Base-by-base conservation (phyloP, 202 grass and related monocot species). In the Hordeum pubiflorum region DNA sequence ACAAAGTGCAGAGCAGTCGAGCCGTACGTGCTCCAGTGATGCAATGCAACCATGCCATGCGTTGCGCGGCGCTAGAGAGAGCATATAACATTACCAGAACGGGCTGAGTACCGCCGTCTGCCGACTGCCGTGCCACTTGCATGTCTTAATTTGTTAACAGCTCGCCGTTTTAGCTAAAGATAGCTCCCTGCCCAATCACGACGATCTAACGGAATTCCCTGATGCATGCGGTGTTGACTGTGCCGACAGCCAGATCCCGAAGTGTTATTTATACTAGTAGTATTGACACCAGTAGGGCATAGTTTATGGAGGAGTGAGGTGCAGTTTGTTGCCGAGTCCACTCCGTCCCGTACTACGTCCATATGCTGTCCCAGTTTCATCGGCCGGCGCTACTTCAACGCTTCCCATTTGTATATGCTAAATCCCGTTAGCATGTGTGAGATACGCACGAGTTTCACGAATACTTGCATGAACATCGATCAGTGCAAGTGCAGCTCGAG, bases 271-370 rank as follows among this genome's bases (percentile, higher is more conserved):
- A 34, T 34, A 34, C 44, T 17, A 48, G 15, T 54, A 32, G 3
- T 32, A 32, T 5, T 32, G 4, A 32, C 31, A 17, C 50, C 48
- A 54, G 50, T 54, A 27, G 23, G 9, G 0, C 50, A 54, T 55
- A 20, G 32, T 57, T 27, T 15, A 75, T 76, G 32, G 37, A 69
- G 18, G 48, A 50, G 29, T 32, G 39, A 52, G 20, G 37, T 40
- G 57, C 50, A 69, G 75, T 88, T 68, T 33, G 81, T 52, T 79
- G 50, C 68, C 50, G 48, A 50, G 75, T 83, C 86, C 59, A 59
- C 46, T 50, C 46, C 46, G 14, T 7, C 46, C 46, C 46, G 13
- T 43, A 29, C 12, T 43, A 29, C 12, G 39, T 46, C 43, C 14
- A 50, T 50, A 17, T 54, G 50, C 0, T 7, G 50, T 54, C 17